Evolutionary conservation across 2,329 filamentous ascomycete species (phyloP), one percentile per base, ranked within the genome.

Genomic region (Orbilia quercus): DNA sequence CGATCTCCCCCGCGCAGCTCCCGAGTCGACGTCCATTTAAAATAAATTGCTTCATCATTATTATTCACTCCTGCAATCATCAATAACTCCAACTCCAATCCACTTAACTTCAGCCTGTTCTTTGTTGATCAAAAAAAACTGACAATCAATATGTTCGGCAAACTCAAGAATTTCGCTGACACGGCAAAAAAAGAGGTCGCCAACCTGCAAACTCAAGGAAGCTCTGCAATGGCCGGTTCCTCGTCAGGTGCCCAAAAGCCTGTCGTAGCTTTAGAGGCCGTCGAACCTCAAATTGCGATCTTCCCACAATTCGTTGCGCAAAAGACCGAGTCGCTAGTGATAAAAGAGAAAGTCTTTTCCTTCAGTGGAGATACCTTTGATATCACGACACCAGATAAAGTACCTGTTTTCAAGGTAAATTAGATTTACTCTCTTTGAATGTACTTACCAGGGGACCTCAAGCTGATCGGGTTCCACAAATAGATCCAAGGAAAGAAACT

Each of bases 311-410:
- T 74, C 42, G 55, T 67, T 65, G 65, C 76, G 1, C 58, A 66
- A 28, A 75, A 77, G 23, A 72, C 67, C 75, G 78, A 75, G 77
- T 86, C 84, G 1, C 80, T 90, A 5, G 78, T 86, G 1, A 81
- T 90, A 53, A 86, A 84, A 76, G 87, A 90, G 77, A 87, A 87
- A 76, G 82, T 89, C 16, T 79, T 88, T 67, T 89, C 87, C 1
- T 80, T 89, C 7, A 84, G 84, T 0, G 87, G 87, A 66, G 87
- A 90, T 80, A 86, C 84, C 79, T 90, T 90, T 80, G 85, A 86
- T 75, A 85, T 90, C 79, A 84, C 83, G 60, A 83, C 85, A 3
- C 80, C 83, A 47, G 84, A 83, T 69, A 86, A 86, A 20, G 80
- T 82, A 20, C 82, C 85, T 0, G 76, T 89, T 31, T 80, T 89